Conservation (phyloP, 2,329 filamentous ascomycete genomes). For the Verticillium longisporum region DNA sequence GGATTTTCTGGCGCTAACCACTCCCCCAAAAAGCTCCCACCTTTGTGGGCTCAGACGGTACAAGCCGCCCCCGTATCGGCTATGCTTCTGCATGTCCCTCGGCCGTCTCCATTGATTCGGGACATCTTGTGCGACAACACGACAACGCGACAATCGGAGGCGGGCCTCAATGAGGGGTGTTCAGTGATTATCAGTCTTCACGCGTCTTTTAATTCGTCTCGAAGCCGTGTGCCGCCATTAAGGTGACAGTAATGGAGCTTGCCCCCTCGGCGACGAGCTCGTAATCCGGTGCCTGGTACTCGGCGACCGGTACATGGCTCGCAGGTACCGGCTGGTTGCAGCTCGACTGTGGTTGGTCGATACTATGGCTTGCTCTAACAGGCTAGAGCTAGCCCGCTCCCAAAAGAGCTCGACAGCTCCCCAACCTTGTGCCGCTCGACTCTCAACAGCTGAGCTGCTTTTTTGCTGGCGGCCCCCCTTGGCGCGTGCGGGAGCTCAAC, state of each 20-base stretch:
- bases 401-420: not conserved
- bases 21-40: not conserved
- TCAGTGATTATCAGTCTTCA: not conserved
- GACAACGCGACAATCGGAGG: not conserved
- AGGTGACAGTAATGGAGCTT: not conserved
- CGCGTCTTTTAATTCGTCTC: not conserved
- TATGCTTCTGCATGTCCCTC: not conserved
- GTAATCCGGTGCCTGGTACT: not conserved
- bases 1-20: not conserved
- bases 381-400: not conserved
- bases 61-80: not conserved
- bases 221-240: too few relatives aligned
- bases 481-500: constrained; percentile 12
- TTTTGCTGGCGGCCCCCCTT: constrained; percentile 10
- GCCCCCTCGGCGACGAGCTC: not conserved
- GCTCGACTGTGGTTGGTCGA: not conserved
- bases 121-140: not conserved
- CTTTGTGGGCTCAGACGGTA: not conserved
- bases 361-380: not conserved
- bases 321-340: not conserved
- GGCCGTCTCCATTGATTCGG: not conserved
- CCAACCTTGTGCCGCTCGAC: not conserved
- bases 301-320: not conserved
- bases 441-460: constrained; percentile 8
- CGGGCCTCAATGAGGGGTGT: not conserved